phyloP scores from a whole-genome alignment of 1,284 basidiomycete genomes.

The Tausonia pullulans region DNA sequence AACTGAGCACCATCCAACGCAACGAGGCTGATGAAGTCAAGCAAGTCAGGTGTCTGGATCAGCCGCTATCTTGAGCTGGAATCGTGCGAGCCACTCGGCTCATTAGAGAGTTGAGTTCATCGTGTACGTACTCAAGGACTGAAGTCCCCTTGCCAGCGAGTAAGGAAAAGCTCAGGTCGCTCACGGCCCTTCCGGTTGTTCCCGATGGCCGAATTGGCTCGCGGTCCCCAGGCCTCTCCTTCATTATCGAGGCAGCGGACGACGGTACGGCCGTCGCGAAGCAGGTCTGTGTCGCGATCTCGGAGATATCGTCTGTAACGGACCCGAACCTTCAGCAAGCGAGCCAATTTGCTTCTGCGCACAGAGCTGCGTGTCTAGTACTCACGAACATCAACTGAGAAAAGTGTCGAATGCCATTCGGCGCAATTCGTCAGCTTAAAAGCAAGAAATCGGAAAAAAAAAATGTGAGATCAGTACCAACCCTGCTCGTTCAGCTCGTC shows the following conservation, averaged over 20 bases:
- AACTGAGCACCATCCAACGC: slow-evolving; percentile 73
- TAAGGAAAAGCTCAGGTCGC: slow-evolving; percentile 13
- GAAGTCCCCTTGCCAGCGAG: not conserved
- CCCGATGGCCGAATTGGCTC: not conserved
- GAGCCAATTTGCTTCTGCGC: too few relatives aligned
- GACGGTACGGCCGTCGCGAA: not conserved
- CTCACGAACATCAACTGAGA: too few relatives aligned
- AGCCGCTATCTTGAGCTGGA: not conserved
- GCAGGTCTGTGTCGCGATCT: slow-evolving; percentile 9
- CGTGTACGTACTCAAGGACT: slow-evolving; percentile 11
- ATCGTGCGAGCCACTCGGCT: too few relatives aligned
- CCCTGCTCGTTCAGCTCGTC: slow-evolving; percentile 13
- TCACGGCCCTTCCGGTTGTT: not conserved
- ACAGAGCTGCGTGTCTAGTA: too few relatives aligned
- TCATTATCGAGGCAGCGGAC: not conserved
- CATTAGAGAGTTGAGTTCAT: too few relatives aligned
- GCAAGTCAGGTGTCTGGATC: not conserved
- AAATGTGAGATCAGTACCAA: not conserved
- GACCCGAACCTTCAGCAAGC: not conserved
- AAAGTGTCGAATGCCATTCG: not conserved
- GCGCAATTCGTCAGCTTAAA: not conserved
- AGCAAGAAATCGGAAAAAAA: not conserved
- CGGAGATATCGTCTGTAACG: slow-evolving; percentile 3
- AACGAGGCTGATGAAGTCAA: slow-evolving; percentile 38
- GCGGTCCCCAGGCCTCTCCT: not conserved